These are phyloP conservation scores for Porcisia deanei DNA, from an alignment of 208 protist species.

Conservation along the genomic window DNA sequence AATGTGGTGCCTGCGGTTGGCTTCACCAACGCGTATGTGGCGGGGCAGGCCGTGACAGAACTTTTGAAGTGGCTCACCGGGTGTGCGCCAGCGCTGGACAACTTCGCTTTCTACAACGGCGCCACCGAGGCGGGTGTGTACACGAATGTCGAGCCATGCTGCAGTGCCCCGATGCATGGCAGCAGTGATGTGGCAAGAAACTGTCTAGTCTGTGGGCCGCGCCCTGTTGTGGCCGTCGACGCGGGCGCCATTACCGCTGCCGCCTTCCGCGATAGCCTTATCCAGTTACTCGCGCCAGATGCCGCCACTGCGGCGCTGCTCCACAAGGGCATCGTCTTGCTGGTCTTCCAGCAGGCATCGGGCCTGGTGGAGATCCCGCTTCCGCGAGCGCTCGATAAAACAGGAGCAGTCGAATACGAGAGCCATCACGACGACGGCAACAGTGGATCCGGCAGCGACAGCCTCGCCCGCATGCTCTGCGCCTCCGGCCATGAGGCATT, in stretches of 20 bases:
- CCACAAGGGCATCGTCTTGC: constrained; percentile 6
- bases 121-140: constrained; percentile 34
- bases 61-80: constrained; percentile 93
- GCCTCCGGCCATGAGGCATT: constrained; percentile 11
- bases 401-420: neutral
- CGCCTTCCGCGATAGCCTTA: constrained; percentile 23
- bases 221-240: constrained; percentile 35
- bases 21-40: constrained; percentile 98
- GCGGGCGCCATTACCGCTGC: constrained; percentile 16
- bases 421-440: neutral
- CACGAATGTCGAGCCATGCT: constrained; percentile 27
- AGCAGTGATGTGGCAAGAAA: constrained; percentile 20
- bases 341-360: constrained; percentile 13
- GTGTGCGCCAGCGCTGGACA: constrained; percentile 71
- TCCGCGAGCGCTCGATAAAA: neutral
- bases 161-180: constrained; percentile 13
- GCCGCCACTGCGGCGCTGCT: constrained; percentile 3
- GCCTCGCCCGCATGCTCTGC: constrained; percentile 5
- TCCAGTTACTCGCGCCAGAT: constrained; percentile 12
- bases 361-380: constrained; percentile 16
- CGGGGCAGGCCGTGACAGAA: constrained; percentile 92
- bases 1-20: constrained; percentile 99
- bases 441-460: neutral
- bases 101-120: constrained; percentile 96
- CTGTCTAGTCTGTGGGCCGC: constrained; percentile 70